phyloP scores from a whole-genome alignment of 2,329 filamentous ascomycete species.

The Fonsecaea multimorphosa region DNA sequence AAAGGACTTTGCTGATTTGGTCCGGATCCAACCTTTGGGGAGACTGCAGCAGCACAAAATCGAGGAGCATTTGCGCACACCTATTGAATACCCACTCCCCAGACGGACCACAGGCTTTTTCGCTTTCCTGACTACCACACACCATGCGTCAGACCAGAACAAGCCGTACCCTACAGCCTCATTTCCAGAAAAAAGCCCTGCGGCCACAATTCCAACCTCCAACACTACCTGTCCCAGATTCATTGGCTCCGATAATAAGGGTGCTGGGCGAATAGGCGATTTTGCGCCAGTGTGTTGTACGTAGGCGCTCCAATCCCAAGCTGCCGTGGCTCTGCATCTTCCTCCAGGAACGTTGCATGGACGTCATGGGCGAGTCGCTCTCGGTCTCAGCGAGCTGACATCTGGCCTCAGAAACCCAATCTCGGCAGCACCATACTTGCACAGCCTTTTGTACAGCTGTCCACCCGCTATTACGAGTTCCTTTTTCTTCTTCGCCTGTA shows the following conservation, averaged over 20 bases:
- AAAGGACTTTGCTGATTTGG: background rate
- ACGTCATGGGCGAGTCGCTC: conserved; percentile 28
- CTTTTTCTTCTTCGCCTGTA: conserved; percentile 25
- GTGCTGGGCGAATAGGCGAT: conserved; percentile 39
- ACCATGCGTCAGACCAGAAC: conserved; percentile 37
- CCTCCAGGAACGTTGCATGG: conserved; percentile 19
- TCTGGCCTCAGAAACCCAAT: conserved; percentile 32
- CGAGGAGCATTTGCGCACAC: background rate
- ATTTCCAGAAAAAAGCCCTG: conserved; percentile 34
- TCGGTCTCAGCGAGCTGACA: conserved; percentile 30
- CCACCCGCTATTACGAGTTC: conserved; percentile 16
- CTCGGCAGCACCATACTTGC: conserved; percentile 18
- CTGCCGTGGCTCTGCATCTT: conserved; percentile 22
- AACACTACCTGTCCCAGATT: conserved; percentile 36
- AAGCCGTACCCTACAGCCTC: conserved; percentile 36
- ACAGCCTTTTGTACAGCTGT: conserved; percentile 23
- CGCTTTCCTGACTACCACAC: conserved; percentile 32
- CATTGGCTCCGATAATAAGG: conserved; percentile 37
- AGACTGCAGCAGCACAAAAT: background rate
- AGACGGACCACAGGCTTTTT: conserved; percentile 2
- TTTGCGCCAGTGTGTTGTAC: conserved; percentile 24
- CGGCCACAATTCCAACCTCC: conserved; percentile 36
- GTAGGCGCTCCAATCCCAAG: conserved; percentile 26
- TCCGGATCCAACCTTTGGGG: background rate
- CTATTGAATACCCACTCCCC: background rate